Evolutionary conservation across 805 yeast genomes (phyloP).

Genomic region (Candida succiphila): DNA sequence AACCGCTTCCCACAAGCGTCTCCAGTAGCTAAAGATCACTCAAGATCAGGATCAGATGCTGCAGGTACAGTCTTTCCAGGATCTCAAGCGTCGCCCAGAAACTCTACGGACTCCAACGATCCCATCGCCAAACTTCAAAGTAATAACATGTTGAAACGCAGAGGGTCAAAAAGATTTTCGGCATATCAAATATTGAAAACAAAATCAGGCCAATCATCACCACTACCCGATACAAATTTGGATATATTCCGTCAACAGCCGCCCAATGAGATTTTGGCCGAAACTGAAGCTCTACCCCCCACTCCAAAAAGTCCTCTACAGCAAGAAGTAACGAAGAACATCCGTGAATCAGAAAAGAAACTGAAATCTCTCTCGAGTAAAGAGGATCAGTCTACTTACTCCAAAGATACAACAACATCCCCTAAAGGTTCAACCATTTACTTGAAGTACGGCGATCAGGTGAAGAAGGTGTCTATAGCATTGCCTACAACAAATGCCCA

Average conservation of each 20-base stretch:
- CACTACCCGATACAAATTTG: slow-evolving; percentile 3
- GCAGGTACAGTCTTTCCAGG: not conserved
- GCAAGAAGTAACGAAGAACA: slow-evolving; percentile 14
- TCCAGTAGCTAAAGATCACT: not conserved
- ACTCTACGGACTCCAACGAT: slow-evolving; percentile 24
- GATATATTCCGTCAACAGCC: not conserved
- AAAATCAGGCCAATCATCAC: slow-evolving; percentile 11
- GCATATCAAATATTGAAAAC: slow-evolving; percentile 58
- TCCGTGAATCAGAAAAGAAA: slow-evolving; percentile 8
- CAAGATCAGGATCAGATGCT: not conserved
- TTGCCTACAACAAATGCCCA: slow-evolving; percentile 41
- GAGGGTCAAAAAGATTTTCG: slow-evolving; percentile 90
- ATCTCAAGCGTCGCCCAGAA: not conserved
- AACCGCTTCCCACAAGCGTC: not conserved
- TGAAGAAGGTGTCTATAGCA: slow-evolving; percentile 40
- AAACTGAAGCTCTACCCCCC: slow-evolving; percentile 1
- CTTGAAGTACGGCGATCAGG: slow-evolving; percentile 33
- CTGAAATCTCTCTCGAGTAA: too few species aligned
- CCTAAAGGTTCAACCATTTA: not conserved
- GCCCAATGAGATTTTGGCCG: not conserved
- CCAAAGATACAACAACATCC: not conserved
- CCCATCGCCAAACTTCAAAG: slow-evolving; percentile 73
- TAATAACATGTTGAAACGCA: slow-evolving; percentile 74
- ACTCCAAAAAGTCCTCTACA: slow-evolving; percentile 16
- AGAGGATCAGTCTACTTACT: not conserved